Evolutionary conservation across 2,329 filamentous ascomycete species (phyloP).

Genomic region (Ophiostoma novo-ulmi): DNA sequence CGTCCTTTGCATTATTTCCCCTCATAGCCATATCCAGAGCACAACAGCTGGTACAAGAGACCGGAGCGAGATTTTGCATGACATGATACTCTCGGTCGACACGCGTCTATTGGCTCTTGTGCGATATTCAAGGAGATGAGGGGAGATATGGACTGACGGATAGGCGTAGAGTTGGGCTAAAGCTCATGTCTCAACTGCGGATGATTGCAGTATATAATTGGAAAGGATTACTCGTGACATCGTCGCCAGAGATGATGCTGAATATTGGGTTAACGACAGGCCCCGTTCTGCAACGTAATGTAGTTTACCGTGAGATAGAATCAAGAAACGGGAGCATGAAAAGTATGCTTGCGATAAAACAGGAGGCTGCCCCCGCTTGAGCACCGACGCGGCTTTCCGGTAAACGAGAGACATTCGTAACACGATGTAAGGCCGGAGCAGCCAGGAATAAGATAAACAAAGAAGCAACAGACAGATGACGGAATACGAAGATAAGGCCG

Average conservation of each 20-base stretch:
- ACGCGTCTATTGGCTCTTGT: constrained; percentile 1
- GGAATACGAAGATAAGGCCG: background rate
- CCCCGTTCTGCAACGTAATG: background rate
- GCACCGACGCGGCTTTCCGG: constrained; percentile 12
- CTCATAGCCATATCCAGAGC: background rate
- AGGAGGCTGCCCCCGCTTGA: background rate
- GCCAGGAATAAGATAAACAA: background rate
- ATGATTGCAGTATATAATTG: too few species aligned
- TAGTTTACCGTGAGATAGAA: background rate
- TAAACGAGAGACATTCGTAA: constrained; percentile 8
- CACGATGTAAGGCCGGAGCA: background rate
- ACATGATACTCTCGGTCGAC: background rate
- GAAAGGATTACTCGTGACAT: too few species aligned
- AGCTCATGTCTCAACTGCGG: too few species aligned
- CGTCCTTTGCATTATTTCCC: background rate
- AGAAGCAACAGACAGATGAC: background rate
- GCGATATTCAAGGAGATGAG: background rate
- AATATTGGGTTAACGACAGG: background rate
- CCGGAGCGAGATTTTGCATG: constrained; percentile 23
- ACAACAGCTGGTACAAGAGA: constrained; percentile 11
- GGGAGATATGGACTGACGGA: background rate
- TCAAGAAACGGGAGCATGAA: background rate
- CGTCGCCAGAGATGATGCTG: too few species aligned
- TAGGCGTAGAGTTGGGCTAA: too few species aligned
- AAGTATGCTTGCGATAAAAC: background rate